Percentiles rank a stretch among this genome's conserved stretches.
Evolutionary conservation across 768 basidiomycete genomes (phyloP).

Genomic region (Russula abietina): DNA sequence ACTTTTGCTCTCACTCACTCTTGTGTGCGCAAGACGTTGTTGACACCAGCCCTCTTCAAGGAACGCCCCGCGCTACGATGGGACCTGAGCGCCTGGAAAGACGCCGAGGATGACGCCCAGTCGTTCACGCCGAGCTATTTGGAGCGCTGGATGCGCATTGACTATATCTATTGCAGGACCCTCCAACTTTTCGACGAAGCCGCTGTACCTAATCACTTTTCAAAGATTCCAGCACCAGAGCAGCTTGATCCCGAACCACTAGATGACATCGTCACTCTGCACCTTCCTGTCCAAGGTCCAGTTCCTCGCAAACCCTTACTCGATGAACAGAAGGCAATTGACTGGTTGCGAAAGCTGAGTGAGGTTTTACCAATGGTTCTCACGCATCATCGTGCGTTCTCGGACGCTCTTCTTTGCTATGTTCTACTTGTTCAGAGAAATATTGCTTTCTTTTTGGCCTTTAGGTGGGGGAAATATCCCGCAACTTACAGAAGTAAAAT

Average conservation of each 20-base stretch:
- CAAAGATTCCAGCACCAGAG: not conserved
- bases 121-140: not conserved
- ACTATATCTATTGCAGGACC: not conserved
- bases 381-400: constrained; percentile 11
- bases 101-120: not conserved
- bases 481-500: not conserved
- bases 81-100: constrained; percentile 9
- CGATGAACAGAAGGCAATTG: not conserved
- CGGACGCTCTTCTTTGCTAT: not conserved
- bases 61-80: constrained; percentile 3
- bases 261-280: not conserved
- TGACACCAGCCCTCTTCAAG: constrained; percentile 10
- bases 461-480: constrained; percentile 1
- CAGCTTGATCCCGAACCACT: too few species aligned
- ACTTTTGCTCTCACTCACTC: not conserved
- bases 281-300: not conserved
- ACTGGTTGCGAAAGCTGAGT: constrained; percentile 9
- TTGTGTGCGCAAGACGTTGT: not conserved
- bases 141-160: constrained; percentile 10
- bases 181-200: constrained; percentile 10
- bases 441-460: not conserved
- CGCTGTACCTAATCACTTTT: not conserved
- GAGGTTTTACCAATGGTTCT: constrained; percentile 1
- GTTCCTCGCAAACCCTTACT: not conserved
- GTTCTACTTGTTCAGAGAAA: not conserved